Conservation (phyloP, 106 monocot species). For the Alisma plantagoaquatica region DNA sequence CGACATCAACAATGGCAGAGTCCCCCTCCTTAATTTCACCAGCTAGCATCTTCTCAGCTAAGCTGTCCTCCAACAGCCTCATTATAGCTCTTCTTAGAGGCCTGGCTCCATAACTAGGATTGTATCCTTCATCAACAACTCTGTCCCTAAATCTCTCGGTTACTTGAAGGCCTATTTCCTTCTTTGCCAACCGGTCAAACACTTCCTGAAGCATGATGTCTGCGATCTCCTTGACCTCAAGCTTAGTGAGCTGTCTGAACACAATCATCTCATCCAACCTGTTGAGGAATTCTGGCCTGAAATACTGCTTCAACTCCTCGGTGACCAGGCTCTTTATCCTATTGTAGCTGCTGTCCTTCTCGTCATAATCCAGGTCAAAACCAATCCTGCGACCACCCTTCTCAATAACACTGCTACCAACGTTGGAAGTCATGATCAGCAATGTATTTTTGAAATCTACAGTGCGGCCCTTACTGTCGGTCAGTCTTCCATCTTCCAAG, state of each 20-base stretch:
- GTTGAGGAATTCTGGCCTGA: slow-evolving; percentile 23
- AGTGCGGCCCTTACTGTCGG: slow-evolving; percentile 17
- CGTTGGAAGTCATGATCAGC: slow-evolving; percentile 22
- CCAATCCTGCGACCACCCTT: slow-evolving; percentile 16
- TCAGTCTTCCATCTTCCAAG: slow-evolving; percentile 21
- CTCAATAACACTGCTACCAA: slow-evolving; percentile 14
- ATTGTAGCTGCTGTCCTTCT: slow-evolving; percentile 22
- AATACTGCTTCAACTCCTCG: slow-evolving; percentile 21
- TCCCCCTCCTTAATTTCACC: slow-evolving; percentile 21
- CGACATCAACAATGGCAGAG: slow-evolving; percentile 22
- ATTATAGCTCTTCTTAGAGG: slow-evolving; percentile 24
- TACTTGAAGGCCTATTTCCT: slow-evolving; percentile 16
- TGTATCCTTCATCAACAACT: slow-evolving; percentile 21
- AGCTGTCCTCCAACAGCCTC: slow-evolving; percentile 18
- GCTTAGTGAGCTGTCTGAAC: slow-evolving; percentile 19
- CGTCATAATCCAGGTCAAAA: slow-evolving; percentile 13
- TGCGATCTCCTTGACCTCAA: slow-evolving; percentile 22
- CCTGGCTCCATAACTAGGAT: slow-evolving; percentile 24
- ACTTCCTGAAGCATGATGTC: slow-evolving; percentile 24
- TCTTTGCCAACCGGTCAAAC: slow-evolving; percentile 1
- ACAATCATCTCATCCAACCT: slow-evolving; percentile 25
- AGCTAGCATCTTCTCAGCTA: slow-evolving; percentile 21
- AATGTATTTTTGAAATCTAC: slow-evolving; percentile 18
- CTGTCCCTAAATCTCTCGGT: slow-evolving; percentile 21
- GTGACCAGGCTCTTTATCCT: slow-evolving; percentile 23